Evolutionary conservation across 2,329 filamentous ascomycete genomes (phyloP), one percentile per base, ranked within the genome.

Genomic region (Bertia moriformis): DNA sequence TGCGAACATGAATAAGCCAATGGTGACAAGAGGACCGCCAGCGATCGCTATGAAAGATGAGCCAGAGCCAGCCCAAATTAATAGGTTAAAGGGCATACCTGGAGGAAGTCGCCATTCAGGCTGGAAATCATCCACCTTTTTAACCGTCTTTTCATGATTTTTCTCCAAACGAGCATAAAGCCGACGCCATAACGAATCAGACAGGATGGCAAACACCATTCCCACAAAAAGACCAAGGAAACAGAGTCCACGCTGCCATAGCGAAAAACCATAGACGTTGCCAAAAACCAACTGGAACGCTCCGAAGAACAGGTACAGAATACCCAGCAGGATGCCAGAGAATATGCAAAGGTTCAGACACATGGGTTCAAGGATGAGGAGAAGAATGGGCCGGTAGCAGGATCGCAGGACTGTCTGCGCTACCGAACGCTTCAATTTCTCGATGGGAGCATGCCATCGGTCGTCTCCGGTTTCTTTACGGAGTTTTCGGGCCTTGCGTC

Each of bases 271-370:
- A 54, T 93, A 81, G 37, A 82, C 77, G 35, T 68, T 71, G 18
- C 66, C 56, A 51, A 94, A 94, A 14, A 94, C 77, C 35, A 93
- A 63, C 4, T 81, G 73, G 50, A 94, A 93, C 0, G 87, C 86
- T 15, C 86, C 86, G 54, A 93, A 93, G 63, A 93, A 93, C 29
- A 94, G 73, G 53, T 94, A 94, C 2, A 94, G 62, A 35, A 93
- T 81, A 4, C 87, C 88, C 4, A 94, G 66, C n/a, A 94, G 63
- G 40, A 95, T 73, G 29, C 86, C 85, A 1, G 83, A 84, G 48
- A 88, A 83, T 17, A 91, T 60, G 57, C 86, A 91, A 18, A 95
- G 73, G 47, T 77, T 76, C 41, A 91, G 63, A 43, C 79, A 83
- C 85, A 94, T 95, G 46, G 83, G 84, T 62, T 93, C 86, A 40